Base-by-base conservation (phyloP, 257 asterid species). In the Nicotiana knightiana region DNA sequence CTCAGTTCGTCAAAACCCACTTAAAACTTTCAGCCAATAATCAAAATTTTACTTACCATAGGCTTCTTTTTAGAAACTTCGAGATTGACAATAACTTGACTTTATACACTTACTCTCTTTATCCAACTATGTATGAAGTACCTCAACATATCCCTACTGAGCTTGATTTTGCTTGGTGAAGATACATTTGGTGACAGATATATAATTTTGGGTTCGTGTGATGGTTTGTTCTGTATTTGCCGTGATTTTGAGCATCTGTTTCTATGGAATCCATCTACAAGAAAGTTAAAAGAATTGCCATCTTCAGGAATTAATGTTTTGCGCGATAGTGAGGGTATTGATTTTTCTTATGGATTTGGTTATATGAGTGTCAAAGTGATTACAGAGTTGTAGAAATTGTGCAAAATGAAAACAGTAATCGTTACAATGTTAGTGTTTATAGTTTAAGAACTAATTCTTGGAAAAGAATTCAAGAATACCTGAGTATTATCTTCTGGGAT, bases 201-300 rank as follows among this genome's bases (percentile, higher is more conserved):
- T 55, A 32, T 84, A 84, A 63, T 84, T 10, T 85, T 85, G 86
- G 93, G 93, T 66, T 88, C 89, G 59, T 87, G 89, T 67, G 86
- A 91, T 82, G 96, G 93, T n/a, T 64, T 90, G 80, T 48, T 90
- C 37, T 89, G 91, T 81, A 58, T 88, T 10, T 66, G 21, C 2
- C 1, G 77, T 58, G 85, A 84, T 39, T 24, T 57, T 46, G 83
- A 83, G 28, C 64, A 83, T 11, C 48, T 89, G 67, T 51, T 82
- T 46, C 62, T 91, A 54, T 88, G 88, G 90, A 90, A 90, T 78
- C 93, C 95, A 26, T 48, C 88, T 33, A 68, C 86, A 2, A 87
- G 84, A 81, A 64, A 80, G 17, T 86, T 51, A 76, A 89, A 87
- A 81, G 77, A 37, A 5, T 80, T 90, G 77, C 91, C 96, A 2